These are phyloP conservation scores for Nicotiana otophora DNA, from an alignment of 257 asterid species.

Conservation along the genomic window DNA sequence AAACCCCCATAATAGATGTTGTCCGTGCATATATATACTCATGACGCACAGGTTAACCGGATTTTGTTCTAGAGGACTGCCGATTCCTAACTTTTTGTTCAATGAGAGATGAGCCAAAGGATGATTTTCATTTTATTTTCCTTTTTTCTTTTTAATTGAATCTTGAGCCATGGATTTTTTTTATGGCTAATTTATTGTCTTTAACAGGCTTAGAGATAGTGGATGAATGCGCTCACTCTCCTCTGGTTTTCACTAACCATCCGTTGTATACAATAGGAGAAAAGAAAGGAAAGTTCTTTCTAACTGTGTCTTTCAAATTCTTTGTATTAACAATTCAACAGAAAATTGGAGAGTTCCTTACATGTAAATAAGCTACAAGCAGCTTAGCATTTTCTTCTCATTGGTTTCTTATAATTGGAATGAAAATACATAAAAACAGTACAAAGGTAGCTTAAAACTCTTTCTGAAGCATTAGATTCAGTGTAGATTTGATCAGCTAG, in stretches of 20 bases:
- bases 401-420: not conserved
- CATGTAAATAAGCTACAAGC: not conserved
- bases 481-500: too few species aligned
- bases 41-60: constrained; percentile 28
- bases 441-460: not conserved
- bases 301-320: not conserved
- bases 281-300: constrained; percentile 5
- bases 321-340: not conserved
- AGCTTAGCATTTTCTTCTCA: not conserved
- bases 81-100: constrained; percentile 3
- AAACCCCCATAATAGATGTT: constrained; percentile 64
- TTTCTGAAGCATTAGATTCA: not conserved
- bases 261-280: not conserved
- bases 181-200: constrained; percentile 7
- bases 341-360: constrained; percentile 2
- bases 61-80: constrained; percentile 22
- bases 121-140: constrained; percentile 2
- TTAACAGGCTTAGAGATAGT: constrained; percentile 8
- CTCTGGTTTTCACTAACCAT: constrained; percentile 5
- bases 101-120: constrained; percentile 12
- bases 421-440: not conserved
- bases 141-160: not conserved
- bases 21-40: constrained; percentile 43
- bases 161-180: not conserved
- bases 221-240: constrained; percentile 10